A percentile compares a stretch with the other conserved stretches of the same genome.
Evolutionary conservation across 331 rosid genomes (phyloP).

Genomic region (Arachis monticola): DNA sequence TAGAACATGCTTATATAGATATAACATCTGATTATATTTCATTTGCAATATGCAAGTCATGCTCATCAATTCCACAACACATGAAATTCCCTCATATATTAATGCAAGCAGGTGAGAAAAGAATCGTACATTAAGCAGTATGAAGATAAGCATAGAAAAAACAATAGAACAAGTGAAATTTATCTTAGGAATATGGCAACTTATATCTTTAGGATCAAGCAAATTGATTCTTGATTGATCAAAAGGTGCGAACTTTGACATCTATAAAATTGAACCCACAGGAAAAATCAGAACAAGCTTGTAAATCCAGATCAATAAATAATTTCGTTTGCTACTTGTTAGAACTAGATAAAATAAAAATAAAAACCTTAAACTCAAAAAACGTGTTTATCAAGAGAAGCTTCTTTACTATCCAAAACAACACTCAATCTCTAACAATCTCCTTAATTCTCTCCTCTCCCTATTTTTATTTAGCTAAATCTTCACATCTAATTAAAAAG

Average conservation of each 20-base stretch:
- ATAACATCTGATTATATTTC: conserved; percentile 13
- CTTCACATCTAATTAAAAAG: conserved; percentile 12
- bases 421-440: too few relatives aligned
- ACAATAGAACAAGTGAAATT: background rate
- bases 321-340: background rate
- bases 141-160: conserved; percentile 15
- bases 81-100: conserved; percentile 22
- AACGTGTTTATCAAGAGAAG: too few relatives aligned
- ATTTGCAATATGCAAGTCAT: conserved; percentile 21
- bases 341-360: too few relatives aligned
- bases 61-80: conserved; percentile 16
- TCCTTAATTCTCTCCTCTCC: too few relatives aligned
- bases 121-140: background rate
- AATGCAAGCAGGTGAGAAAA: conserved; percentile 20
- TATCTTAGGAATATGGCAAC: conserved; percentile 31
- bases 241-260: conserved; percentile 97
- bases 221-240: conserved; percentile 96
- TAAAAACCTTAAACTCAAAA: too few relatives aligned
- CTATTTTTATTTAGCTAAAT: too few relatives aligned
- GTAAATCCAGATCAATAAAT: conserved; percentile 9
- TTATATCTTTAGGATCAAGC: conserved; percentile 94
- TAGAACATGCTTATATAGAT: background rate
- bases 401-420: too few relatives aligned
- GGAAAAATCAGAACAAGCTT: conserved; percentile 34
- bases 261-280: conserved; percentile 58